These are phyloP conservation scores for Neurospora discreta DNA, from an alignment of 495 filamentous ascomycete genomes.

Conservation along the genomic window DNA sequence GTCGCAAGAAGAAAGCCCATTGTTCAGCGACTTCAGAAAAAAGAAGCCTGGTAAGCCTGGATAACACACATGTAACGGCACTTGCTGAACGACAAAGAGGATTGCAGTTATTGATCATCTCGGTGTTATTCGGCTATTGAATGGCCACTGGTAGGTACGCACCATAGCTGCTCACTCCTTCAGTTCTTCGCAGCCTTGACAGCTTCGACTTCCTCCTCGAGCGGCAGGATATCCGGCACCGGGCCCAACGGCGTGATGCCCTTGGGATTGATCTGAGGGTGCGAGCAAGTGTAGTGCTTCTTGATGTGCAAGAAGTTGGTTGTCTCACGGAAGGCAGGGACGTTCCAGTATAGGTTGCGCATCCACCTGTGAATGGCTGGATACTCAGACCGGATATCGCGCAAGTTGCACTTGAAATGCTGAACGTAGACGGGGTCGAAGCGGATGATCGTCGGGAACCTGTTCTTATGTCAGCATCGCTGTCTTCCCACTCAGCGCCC, in stretches of 20 bases:
- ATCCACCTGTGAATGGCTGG: conserved; percentile 60
- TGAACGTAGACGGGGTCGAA: conserved; percentile 60
- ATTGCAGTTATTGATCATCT: neutral
- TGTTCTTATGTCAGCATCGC: neutral
- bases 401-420: conserved; percentile 59
- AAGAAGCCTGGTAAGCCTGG: neutral
- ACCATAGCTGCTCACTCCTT: neutral
- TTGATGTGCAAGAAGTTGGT: conserved; percentile 57
- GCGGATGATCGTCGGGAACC: conserved; percentile 49
- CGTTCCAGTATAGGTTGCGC: conserved; percentile 59
- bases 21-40: neutral
- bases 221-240: conserved; percentile 45
- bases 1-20: neutral
- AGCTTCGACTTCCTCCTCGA: conserved; percentile 32
- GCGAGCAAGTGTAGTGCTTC: conserved; percentile 41
- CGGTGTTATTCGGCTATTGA: neutral
- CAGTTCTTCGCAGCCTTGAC: conserved; percentile 2
- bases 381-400: conserved; percentile 60
- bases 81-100: neutral
- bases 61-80: neutral
- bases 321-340: conserved; percentile 57
- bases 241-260: conserved; percentile 57
- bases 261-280: conserved; percentile 49
- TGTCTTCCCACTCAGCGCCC: no score
- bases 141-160: neutral